phyloP scores from a whole-genome alignment of 306 rosid genomes.

The Spatholobus suberectus region DNA sequence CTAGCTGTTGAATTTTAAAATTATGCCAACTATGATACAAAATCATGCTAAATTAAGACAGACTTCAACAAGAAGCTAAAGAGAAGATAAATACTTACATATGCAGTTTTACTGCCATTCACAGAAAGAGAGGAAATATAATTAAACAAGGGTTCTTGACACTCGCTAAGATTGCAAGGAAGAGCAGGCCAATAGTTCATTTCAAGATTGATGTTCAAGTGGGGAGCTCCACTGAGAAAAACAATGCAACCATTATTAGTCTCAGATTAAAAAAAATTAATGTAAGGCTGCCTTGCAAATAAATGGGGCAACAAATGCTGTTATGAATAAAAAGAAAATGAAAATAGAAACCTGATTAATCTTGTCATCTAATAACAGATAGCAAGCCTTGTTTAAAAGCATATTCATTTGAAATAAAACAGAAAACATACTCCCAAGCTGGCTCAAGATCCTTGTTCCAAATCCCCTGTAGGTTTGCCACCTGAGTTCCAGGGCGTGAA shows the following conservation, averaged over 20 bases:
- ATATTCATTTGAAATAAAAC: conserved; percentile 19
- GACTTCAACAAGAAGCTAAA: background rate
- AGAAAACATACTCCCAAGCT: conserved; percentile 68
- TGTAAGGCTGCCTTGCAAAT: conserved; percentile 29
- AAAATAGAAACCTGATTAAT: background rate
- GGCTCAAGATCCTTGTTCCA: conserved; percentile 79
- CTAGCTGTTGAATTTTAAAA: background rate
- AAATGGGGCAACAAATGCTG: background rate
- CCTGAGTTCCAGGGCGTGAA: conserved; percentile 82
- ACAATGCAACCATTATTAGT: conserved; percentile 27
- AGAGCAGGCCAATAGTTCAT: conserved; percentile 95
- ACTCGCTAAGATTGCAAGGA: conserved; percentile 85
- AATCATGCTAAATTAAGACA: background rate
- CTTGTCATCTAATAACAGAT: background rate
- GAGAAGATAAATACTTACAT: conserved; percentile 49
- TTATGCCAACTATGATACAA: background rate
- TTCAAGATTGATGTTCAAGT: conserved; percentile 78
- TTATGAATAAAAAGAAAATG: background rate
- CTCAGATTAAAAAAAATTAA: conserved; percentile 9
- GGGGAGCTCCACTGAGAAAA: conserved; percentile 81
- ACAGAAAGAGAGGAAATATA: conserved; percentile 58
- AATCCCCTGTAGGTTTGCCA: conserved; percentile 81
- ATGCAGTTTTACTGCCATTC: conserved; percentile 75
- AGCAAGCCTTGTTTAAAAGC: conserved; percentile 14
- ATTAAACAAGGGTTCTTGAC: conserved; percentile 82